A percentile compares a stretch with the other conserved stretches of the same genome.
Evolutionary conservation across 2,329 filamentous ascomycete species (phyloP).

Genomic region (Alternaria sp.): DNA sequence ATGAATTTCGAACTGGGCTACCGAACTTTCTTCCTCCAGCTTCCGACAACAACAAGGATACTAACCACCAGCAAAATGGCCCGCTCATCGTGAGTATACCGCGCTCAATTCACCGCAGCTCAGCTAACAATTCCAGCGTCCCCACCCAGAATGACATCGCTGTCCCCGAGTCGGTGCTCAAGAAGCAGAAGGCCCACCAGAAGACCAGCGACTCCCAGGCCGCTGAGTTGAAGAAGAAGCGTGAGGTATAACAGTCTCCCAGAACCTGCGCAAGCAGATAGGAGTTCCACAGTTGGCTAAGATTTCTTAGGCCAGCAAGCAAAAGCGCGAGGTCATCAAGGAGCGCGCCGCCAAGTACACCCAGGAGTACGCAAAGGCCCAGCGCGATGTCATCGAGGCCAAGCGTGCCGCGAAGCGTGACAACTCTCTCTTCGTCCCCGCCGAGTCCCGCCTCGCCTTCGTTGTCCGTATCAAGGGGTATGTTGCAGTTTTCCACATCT

Average conservation of each 20-base stretch:
- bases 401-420: constrained; percentile 86
- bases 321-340: constrained; percentile 99
- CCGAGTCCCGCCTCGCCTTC: constrained; percentile 97
- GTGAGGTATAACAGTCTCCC: constrained; percentile 75
- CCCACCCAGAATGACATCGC: constrained; percentile 95
- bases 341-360: constrained; percentile 99
- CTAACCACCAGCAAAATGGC: constrained; percentile 48
- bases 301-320: constrained; percentile 85
- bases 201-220: constrained; percentile 91
- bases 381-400: constrained; percentile 97
- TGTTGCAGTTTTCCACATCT: constrained; percentile 33
- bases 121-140: constrained; percentile 61
- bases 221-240: constrained; percentile 83
- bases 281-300: constrained; percentile 49
- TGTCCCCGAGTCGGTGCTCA: constrained; percentile 98
- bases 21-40: constrained; percentile 28
- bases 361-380: constrained; percentile 97
- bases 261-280: constrained; percentile 44
- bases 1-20: constrained; percentile 27
- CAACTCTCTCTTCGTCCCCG: constrained; percentile 92
- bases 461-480: constrained; percentile 98
- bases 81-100: constrained; percentile 41
- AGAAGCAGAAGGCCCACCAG: constrained; percentile 99
- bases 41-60: constrained; percentile 38
- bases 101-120: background rate